Conservation (phyloP, 768 basidiomycete species). For the Phylloporus sp. region DNA sequence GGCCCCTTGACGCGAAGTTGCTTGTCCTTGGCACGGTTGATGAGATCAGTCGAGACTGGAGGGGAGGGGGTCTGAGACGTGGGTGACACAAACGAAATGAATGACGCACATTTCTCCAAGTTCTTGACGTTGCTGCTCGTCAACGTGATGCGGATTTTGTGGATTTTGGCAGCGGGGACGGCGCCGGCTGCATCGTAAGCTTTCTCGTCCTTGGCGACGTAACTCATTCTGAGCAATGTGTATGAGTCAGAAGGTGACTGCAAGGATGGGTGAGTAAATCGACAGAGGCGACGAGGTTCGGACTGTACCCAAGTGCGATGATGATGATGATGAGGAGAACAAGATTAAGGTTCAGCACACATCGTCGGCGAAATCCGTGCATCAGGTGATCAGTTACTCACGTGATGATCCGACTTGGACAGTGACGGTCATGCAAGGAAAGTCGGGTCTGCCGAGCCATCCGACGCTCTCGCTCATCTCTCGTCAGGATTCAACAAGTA, state of each 20-base stretch:
- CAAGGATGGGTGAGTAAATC: neutral
- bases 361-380: constrained; percentile 14
- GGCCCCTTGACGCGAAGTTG: constrained; percentile 99
- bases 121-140: constrained; percentile 97
- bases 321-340: constrained; percentile 27
- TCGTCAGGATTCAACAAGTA: constrained; percentile 68
- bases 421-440: constrained; percentile 39
- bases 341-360: constrained; percentile 33
- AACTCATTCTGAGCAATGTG: constrained; percentile 66
- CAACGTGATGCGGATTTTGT: constrained; percentile 99
- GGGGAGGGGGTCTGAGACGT: too few species aligned
- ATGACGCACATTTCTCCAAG: constrained; percentile 96
- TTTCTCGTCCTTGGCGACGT: constrained; percentile 98
- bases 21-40: constrained; percentile 99
- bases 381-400: constrained; percentile 5
- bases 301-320: constrained; percentile 30
- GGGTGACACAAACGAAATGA: too few species aligned
- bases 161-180: constrained; percentile 84
- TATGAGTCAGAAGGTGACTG: constrained; percentile 80
- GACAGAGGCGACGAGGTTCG: neutral
- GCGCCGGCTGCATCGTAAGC: constrained; percentile 94
- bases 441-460: constrained; percentile 12
- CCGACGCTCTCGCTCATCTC: constrained; percentile 3
- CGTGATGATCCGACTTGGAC: constrained; percentile 1
- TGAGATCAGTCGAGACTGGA: constrained; percentile 91